Evolutionary conservation across 441 rosid genomes (phyloP), one percentile per base, ranked within the genome.

Genomic region (Arabidopsis lyrata): DNA sequence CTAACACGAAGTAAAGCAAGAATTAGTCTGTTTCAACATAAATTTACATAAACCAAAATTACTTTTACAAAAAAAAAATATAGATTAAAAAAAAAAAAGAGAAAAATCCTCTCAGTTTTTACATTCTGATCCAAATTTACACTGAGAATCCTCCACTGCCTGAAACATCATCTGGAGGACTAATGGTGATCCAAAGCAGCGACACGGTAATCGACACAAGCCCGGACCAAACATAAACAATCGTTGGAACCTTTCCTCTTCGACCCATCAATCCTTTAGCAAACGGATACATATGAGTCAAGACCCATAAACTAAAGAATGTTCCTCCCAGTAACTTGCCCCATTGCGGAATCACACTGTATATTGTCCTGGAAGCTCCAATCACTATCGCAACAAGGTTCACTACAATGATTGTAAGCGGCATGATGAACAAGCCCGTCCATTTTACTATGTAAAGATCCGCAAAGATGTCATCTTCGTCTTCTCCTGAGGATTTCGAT

Each of bases 281-380:
- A 67, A 93, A 93, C 12, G 98, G 97, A 53, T 88, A 93, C 95
- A 91, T 86, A 63, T 93, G 98, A 71, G 87, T 72, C 84, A 93
- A 74, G 5, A 91, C 98, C 98, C 96, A 91, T 66, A 87, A 82
- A 74, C 96, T 90, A 77, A 93, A 93, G 76, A 91, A 93, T 16
- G 47, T 14, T n/a, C 97, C 97, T 77, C 98, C 98, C 0, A 91
- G 5, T 14, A 93, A 67, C 89, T 90, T 87, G 12, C 81, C 76
- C 97, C 97, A 93, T 24, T 90, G 90, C 0, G 98, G 96, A 53
- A 93, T 77, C 62, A 88, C 90, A 44, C 95, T 91, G 58, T 93
- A 90, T 36, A 93, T 34, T 0, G 90, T 85, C 76, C 96, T 91
- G 0, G 97, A 82, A 6, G 78, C 63, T 27, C 88, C 96, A 27